Evolutionary conservation across 2,329 filamentous ascomycete species (phyloP), one percentile per base, ranked within the genome.

Genomic region (Colletotrichum ledebouriae): DNA sequence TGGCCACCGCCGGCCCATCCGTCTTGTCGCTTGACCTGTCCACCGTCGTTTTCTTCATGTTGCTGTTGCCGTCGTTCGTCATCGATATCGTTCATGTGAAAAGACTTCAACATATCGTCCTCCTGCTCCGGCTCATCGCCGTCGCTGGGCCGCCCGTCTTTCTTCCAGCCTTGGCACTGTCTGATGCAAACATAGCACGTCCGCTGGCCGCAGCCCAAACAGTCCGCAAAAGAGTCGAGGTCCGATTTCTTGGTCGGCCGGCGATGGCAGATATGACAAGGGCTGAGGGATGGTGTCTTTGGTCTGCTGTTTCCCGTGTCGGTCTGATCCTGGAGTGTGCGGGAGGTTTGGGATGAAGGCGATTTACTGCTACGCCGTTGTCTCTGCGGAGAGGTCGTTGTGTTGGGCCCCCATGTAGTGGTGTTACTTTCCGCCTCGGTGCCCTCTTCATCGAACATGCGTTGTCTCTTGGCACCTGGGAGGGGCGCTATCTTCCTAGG

Each of bases 111-210:
- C 1, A 83, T 72, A 22, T 47, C 50, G 10, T 69, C 66, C 15
- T 70, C 71, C 15, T 71, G 64, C n/a, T 70, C 46, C 25, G 49
- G 47, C 6, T 70, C 47, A 10, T 20, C 15, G 25, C 10, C 71
- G 55, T 41, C 73, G 50, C 25, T 74, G 67, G 17, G 63, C 59
- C 34, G 74, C 71, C 66, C 66, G 12, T 69, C 66, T 55, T 56
- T 56, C 15, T 37, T 52, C 82, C 83, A 85, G 2, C 86, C 86
- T 12, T 85, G 79, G 72, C 90, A 93, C 71, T 87, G 81, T 29
- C 90, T 81, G 50, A 91, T 86, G 75, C 90, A 93, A n/a, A 93
- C 83, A 73, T 86, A 92, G 75, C 90, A 93, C 0, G 90, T 87
- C 47, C 89, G 83, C 70, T 86, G 80, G 10, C 83, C 81, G 74